Evolutionary conservation across 345 rosid species (phyloP).

Genomic region (Rhodamnia argentea): DNA sequence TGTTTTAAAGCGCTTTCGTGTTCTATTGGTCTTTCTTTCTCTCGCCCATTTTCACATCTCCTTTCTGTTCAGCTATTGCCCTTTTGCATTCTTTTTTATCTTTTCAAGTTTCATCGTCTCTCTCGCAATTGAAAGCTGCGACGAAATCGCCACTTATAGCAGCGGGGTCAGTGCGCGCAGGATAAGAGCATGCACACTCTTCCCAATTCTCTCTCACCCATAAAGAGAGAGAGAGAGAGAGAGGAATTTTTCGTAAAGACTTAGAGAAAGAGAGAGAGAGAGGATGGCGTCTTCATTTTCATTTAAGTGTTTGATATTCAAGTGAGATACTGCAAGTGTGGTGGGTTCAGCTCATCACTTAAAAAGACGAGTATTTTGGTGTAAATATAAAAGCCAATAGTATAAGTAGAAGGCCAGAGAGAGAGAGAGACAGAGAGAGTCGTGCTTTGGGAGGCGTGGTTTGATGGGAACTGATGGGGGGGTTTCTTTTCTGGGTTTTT

Average conservation of each 20-base stretch:
- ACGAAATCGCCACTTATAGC: slow-evolving; percentile 57
- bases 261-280: neutral
- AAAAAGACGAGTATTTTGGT: neutral
- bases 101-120: neutral
- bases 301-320: neutral
- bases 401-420: neutral
- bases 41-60: neutral
- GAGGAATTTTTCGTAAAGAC: neutral
- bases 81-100: neutral
- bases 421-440: neutral
- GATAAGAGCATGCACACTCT: slow-evolving; percentile 35
- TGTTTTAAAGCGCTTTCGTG: neutral
- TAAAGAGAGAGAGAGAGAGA: slow-evolving; percentile 5
- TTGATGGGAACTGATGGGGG: slow-evolving; percentile 39
- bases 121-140: slow-evolving; percentile 69
- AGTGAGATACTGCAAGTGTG: neutral
- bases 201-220: slow-evolving; percentile 5
- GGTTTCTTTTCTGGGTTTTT: neutral
- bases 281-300: neutral
- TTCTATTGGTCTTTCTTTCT: slow-evolving; percentile 2
- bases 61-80: neutral
- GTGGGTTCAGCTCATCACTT: neutral
- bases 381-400: slow-evolving; percentile 7
- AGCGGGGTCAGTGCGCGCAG: slow-evolving; percentile 51
- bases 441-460: slow-evolving; percentile 44